Percentiles rank a stretch among this genome's conserved stretches.
Conservation (phyloP, 352 stramenopile genomes). For the Globisporangium barbulae region DNA sequence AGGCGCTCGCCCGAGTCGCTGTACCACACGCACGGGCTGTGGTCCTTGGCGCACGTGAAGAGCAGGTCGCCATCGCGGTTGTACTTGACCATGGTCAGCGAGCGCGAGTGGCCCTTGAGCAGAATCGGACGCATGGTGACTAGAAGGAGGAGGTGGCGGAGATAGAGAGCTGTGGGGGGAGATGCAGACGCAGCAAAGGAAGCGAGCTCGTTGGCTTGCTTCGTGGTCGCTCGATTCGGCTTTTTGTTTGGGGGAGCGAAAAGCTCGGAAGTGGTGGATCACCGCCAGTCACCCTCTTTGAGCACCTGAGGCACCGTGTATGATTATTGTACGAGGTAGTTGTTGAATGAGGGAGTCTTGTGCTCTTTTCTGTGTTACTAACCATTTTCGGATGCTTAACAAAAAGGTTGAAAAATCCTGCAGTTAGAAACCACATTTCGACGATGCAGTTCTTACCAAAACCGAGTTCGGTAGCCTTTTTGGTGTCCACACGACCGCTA, state of each 20-base stretch:
- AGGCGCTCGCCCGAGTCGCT: constrained; percentile 94
- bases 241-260: neutral
- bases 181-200: neutral
- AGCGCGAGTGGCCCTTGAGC: constrained; percentile 98
- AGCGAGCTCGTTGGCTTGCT: constrained; percentile 1
- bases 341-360: too few species aligned
- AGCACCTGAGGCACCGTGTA: neutral
- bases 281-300: constrained; percentile 18
- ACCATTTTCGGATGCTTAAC: too few species aligned
- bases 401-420: too few species aligned
- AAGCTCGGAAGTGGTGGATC: constrained; percentile 8
- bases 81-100: constrained; percentile 99
- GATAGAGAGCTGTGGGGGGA: neutral
- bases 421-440: too few species aligned
- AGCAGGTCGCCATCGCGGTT: constrained; percentile 98
- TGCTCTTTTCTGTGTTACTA: too few species aligned
- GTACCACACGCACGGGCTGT: constrained; percentile 96
- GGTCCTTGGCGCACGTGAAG: constrained; percentile 96
- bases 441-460: too few species aligned
- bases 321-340: neutral
- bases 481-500: too few species aligned
- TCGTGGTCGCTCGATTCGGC: neutral
- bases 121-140: constrained; percentile 93
- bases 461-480: too few species aligned
- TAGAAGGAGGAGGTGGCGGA: neutral